These are phyloP conservation scores for Biscogniauxia sp. DNA, from an alignment of 2,329 filamentous ascomycete genomes.

Conservation along the genomic window DNA sequence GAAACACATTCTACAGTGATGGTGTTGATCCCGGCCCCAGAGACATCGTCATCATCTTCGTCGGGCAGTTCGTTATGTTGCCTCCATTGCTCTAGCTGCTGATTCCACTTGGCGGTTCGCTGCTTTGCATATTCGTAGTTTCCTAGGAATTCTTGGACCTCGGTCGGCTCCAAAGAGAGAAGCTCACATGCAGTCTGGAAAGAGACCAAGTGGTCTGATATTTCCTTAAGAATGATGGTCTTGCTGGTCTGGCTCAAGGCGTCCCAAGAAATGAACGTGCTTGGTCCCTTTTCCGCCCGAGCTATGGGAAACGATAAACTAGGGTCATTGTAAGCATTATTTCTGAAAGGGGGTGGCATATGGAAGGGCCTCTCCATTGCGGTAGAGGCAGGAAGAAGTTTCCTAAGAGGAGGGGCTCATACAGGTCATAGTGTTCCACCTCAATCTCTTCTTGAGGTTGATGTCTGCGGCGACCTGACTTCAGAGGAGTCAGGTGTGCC, in stretches of 20 bases:
- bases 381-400: too few species aligned
- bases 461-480: too few species aligned
- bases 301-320: too few species aligned
- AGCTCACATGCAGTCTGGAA: constrained; percentile 1
- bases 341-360: too few species aligned
- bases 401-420: too few species aligned
- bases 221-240: background rate
- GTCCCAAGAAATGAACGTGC: background rate
- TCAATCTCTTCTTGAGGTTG: too few species aligned
- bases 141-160: background rate
- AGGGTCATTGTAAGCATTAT: background rate
- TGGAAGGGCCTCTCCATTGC: too few species aligned
- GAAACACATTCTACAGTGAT: background rate
- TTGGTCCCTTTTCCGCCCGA: too few species aligned
- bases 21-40: background rate
- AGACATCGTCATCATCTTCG: too few species aligned
- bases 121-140: background rate
- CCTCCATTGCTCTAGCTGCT: background rate
- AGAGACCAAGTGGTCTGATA: background rate
- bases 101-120: background rate
- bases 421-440: too few species aligned
- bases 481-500: too few species aligned
- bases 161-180: background rate
- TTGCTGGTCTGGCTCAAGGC: background rate
- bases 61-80: background rate